phyloP scores from a whole-genome alignment of 139 green algal genomes.

The Micractinium conductrix region DNA sequence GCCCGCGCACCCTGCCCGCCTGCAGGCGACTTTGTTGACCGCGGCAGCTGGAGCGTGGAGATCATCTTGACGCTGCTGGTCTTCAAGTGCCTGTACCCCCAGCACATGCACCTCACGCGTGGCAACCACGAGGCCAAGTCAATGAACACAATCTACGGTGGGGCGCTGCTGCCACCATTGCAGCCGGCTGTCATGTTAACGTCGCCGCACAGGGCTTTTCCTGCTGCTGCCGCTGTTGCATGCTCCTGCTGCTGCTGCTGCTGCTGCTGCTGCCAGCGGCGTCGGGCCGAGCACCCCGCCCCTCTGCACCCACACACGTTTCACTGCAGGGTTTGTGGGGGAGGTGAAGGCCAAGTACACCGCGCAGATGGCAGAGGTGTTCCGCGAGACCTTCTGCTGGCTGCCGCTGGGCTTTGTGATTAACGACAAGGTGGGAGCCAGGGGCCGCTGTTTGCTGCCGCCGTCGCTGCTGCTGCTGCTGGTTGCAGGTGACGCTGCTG shows the following conservation, averaged over 20 bases:
- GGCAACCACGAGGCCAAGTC: slow-evolving; percentile 96
- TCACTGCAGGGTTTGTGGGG: slow-evolving; percentile 50
- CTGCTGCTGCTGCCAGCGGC: too few relatives aligned
- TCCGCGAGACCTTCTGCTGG: slow-evolving; percentile 90
- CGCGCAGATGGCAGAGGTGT: slow-evolving; percentile 80
- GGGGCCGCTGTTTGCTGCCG: slow-evolving; percentile 69
- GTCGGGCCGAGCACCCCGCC: too few relatives aligned
- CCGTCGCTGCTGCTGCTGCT: slow-evolving; percentile 69
- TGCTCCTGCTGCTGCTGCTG: too few relatives aligned
- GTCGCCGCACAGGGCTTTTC: not conserved
- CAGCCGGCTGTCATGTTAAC: not conserved
- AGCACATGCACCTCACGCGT: slow-evolving; percentile 83
- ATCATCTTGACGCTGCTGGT: slow-evolving; percentile 96
- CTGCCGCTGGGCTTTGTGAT: slow-evolving; percentile 91
- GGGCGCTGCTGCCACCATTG: not conserved
- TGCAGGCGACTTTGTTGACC: slow-evolving; percentile 89
- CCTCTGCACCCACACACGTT: slow-evolving; percentile 36
- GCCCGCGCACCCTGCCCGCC: too few relatives aligned
- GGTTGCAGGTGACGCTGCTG: slow-evolving; percentile 39
- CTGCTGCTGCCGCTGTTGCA: too few relatives aligned
- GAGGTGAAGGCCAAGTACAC: slow-evolving; percentile 92
- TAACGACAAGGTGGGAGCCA: slow-evolving; percentile 79
- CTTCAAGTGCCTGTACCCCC: slow-evolving; percentile 87
- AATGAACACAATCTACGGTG: slow-evolving; percentile 98
- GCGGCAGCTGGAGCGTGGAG: slow-evolving; percentile 92